Evolutionary conservation across 1,284 basidiomycete genomes (phyloP), one percentile per base, ranked within the genome.

Genomic region (Rugosomyces carneus): DNA sequence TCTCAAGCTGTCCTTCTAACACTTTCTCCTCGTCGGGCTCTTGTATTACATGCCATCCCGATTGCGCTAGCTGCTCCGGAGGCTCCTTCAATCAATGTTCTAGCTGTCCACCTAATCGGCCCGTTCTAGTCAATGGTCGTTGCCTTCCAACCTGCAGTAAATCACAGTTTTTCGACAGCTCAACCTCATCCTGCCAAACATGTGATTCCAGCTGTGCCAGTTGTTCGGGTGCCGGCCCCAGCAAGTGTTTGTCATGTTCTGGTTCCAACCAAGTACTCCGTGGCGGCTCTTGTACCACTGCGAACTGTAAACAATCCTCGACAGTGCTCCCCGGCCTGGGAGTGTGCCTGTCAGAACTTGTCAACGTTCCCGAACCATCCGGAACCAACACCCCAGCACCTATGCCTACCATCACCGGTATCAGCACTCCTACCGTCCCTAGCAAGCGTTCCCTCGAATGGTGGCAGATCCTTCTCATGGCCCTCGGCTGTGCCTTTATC

Each of bases 391-490:
- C 64, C 31, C 58, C 69, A 1, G 45, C 68, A 6, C 70, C 81
- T 0, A 64, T 81, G 36, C 84, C 81, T 24, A 67, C 71, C 27
- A 72, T 80, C 55, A 75, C 77, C 0, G 79, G 80, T 21, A 63
- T 83, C 48, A 61, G 66, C 42, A 62, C 68, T 10, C 77, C 78
- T 2, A 69, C 71, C 9, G 58, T 61, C 1, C 55, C 62, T 10
- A 60, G 56, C 11, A 63, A 58, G 27, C 53, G 56, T 10, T 51
- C 64, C 11, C 67, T 89, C 5, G 66, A 70, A 50, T 88, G 86
- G 84, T 90, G 88, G 87, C 72, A 89, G 65, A 89, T 89, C 54
- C 69, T 89, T 26, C 73, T 90, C 48, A 89, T 89, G 83, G 71
- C 81, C 0, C 74, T 88, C 21, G 87, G 87, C 4, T 86, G 84